These are phyloP conservation scores for Coelastrella sp. DNA, from an alignment of 139 green algal genomes.

Conservation along the genomic window DNA sequence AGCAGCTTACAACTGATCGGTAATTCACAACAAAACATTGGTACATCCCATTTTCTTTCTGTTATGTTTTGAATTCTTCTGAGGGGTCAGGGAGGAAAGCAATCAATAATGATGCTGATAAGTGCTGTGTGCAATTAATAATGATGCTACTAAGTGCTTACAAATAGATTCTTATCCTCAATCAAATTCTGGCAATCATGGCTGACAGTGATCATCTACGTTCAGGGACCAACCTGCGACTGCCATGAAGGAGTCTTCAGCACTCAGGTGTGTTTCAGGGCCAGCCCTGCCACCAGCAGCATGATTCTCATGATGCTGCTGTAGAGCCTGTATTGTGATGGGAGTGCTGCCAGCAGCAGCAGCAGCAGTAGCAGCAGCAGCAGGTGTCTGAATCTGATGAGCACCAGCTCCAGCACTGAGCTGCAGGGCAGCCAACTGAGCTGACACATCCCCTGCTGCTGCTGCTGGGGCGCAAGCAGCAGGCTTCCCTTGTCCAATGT, in stretches of 20 bases:
- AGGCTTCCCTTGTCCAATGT: not conserved
- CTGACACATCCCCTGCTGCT: not conserved
- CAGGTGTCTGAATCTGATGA: not conserved
- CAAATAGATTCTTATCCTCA: too few species aligned
- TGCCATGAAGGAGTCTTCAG: not conserved
- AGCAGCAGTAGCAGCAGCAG: not conserved
- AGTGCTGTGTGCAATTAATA: too few species aligned
- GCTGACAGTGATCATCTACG: too few species aligned
- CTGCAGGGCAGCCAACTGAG: not conserved
- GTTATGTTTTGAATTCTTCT: too few species aligned
- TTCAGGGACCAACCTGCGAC: not conserved
- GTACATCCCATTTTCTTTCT: too few species aligned
- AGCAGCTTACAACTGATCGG: too few species aligned
- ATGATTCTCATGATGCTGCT: constrained; percentile 12
- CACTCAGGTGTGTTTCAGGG: not conserved
- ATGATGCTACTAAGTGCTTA: too few species aligned
- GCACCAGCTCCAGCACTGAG: not conserved
- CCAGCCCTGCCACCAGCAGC: not conserved
- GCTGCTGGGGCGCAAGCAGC: not conserved
- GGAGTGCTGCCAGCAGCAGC: constrained; percentile 14
- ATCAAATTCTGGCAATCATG: too few species aligned
- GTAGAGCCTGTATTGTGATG: not conserved
- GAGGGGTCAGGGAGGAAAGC: too few species aligned
- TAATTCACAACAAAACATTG: too few species aligned
- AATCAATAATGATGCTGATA: too few species aligned